These are phyloP conservation scores for Mycena sanguinolenta DNA, from an alignment of 768 basidiomycete genomes.

Conservation along the genomic window DNA sequence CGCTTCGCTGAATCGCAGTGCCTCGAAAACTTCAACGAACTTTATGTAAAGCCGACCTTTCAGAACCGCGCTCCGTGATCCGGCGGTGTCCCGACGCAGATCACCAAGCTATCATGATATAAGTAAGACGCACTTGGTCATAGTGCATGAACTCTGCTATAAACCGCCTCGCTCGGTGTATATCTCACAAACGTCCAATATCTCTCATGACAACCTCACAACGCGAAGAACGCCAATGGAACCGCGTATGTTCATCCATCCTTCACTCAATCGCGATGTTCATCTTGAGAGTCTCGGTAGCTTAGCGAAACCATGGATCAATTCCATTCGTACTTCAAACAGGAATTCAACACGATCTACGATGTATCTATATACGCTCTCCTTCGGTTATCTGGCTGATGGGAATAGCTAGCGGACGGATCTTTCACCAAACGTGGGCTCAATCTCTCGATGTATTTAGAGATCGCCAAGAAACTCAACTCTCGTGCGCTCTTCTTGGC, in stretches of 20 bases:
- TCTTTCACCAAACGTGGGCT: constrained; percentile 61
- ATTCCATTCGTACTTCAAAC: constrained; percentile 61
- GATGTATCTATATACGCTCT: constrained; percentile 47
- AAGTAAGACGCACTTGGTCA: not conserved
- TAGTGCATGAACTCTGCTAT: constrained; percentile 1
- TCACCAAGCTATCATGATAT: too few relatives aligned
- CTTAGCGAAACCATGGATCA: constrained; percentile 46
- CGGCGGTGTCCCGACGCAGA: constrained; percentile 1
- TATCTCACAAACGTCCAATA: not conserved
- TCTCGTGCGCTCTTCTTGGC: constrained; percentile 51
- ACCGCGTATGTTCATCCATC: constrained; percentile 23
- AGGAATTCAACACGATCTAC: constrained; percentile 63
- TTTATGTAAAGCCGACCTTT: too few relatives aligned
- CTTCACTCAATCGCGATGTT: not conserved
- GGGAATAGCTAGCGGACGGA: constrained; percentile 63
- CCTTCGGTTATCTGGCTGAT: not conserved
- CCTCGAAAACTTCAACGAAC: too few relatives aligned
- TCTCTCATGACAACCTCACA: constrained; percentile 19
- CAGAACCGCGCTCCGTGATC: not conserved
- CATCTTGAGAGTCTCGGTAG: not conserved
- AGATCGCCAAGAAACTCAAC: constrained; percentile 52
- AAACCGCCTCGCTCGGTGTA: not conserved
- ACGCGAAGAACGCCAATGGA: constrained; percentile 40
- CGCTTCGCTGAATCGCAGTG: too few relatives aligned
- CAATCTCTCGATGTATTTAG: constrained; percentile 57